phyloP scores from a whole-genome alignment of 306 rosid genomes.

The Canavalia ensiformis region DNA sequence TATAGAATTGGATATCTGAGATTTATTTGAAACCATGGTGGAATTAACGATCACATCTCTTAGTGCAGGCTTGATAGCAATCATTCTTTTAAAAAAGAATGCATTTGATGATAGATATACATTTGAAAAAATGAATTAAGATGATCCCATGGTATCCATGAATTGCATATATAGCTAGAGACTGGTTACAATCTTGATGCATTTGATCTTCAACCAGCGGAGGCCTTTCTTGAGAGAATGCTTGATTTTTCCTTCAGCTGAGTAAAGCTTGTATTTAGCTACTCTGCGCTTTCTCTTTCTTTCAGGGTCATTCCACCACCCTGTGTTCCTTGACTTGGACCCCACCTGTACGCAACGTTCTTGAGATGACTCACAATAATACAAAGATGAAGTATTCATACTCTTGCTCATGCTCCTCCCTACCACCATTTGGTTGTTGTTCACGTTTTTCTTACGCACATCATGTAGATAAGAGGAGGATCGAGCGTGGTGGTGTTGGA shows the following conservation, averaged over 20 bases:
- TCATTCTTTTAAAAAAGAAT: no score
- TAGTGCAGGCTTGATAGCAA: background rate
- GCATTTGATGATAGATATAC: no score
- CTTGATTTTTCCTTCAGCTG: slow-evolving; percentile 62
- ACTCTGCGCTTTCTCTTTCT: slow-evolving; percentile 64
- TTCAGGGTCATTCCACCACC: slow-evolving; percentile 76
- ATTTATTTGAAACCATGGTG: background rate
- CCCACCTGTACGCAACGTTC: background rate
- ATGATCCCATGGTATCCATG: background rate
- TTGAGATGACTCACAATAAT: slow-evolving; percentile 10
- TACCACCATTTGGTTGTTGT: background rate
- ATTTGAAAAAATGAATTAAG: background rate
- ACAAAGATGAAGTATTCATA: slow-evolving; percentile 16
- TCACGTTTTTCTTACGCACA: background rate
- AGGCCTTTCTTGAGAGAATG: slow-evolving; percentile 61
- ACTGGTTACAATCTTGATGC: slow-evolving; percentile 41
- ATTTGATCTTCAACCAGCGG: slow-evolving; percentile 71
- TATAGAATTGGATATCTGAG: background rate
- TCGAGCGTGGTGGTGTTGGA: background rate
- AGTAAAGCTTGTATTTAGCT: slow-evolving; percentile 61
- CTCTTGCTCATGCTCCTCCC: background rate
- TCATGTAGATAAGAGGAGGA: background rate
- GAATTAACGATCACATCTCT: background rate
- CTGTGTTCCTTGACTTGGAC: background rate
- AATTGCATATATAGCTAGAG: background rate